phyloP scores from a whole-genome alignment of 495 filamentous ascomycete genomes.

The Annulohypoxylon bovei region DNA sequence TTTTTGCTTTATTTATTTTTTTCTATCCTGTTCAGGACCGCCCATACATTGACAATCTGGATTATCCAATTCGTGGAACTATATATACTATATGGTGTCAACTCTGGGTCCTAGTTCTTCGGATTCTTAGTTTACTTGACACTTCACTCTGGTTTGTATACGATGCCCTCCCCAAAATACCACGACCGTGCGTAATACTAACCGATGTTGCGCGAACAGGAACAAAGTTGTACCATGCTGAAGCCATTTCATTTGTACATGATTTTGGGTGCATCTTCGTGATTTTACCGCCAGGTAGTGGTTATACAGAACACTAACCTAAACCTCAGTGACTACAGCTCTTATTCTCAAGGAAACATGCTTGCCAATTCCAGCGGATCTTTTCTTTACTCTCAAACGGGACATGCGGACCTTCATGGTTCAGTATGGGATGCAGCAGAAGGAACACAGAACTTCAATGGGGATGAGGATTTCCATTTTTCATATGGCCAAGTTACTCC shows the following conservation, averaged over 20 bases:
- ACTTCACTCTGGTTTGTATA: constrained; percentile 52
- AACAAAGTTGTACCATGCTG: constrained; percentile 61
- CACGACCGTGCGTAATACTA: constrained; percentile 39
- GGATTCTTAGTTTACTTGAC: constrained; percentile 26
- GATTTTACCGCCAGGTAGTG: constrained; percentile 49
- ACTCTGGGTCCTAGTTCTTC: constrained; percentile 15
- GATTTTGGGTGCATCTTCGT: constrained; percentile 43
- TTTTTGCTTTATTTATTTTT: constrained; percentile 5
- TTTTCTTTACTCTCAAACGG: constrained; percentile 65
- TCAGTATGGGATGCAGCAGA: constrained; percentile 62
- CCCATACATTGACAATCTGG: constrained; percentile 13
- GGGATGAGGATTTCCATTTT: constrained; percentile 61
- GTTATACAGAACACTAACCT: constrained; percentile 63
- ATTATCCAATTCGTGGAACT: constrained; percentile 25
- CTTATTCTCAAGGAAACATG: constrained; percentile 57
- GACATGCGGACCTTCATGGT: constrained; percentile 61
- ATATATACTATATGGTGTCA: constrained; percentile 23
- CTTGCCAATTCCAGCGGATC: constrained; percentile 58
- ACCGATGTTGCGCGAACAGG: constrained; percentile 46
- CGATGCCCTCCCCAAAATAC: constrained; percentile 34
- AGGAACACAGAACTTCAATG: constrained; percentile 64
- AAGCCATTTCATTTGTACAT: constrained; percentile 48
- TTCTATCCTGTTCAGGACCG: constrained; percentile 5
- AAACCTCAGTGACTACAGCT: constrained; percentile 61
- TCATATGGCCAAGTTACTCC: constrained; percentile 61